These are phyloP conservation scores for Termitomyces sp. DNA, from an alignment of 768 basidiomycete genomes.

Conservation along the genomic window DNA sequence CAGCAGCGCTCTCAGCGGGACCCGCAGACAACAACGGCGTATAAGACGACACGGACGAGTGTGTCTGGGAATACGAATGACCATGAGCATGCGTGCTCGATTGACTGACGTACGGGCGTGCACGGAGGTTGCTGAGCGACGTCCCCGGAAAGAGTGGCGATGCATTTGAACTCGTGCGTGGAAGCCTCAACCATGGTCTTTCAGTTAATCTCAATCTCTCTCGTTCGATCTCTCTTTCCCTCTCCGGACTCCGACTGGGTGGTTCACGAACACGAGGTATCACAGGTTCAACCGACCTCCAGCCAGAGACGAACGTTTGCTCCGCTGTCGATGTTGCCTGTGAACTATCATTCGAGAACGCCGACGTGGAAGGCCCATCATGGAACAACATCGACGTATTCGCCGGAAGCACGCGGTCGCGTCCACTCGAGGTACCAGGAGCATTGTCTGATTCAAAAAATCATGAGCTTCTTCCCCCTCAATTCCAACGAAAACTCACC, in stretches of 20 bases:
- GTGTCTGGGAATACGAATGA: slow-evolving; percentile 18
- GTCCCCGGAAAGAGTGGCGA: neutral
- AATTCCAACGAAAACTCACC: neutral
- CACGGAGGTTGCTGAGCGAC: neutral
- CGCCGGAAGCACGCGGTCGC: slow-evolving; percentile 2
- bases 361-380: neutral
- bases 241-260: neutral
- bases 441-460: neutral
- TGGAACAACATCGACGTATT: slow-evolving; percentile 7
- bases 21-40: slow-evolving; percentile 23
- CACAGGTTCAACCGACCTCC: neutral
- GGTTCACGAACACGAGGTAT: neutral
- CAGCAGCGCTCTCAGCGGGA: slow-evolving; percentile 38
- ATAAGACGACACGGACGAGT: slow-evolving; percentile 14
- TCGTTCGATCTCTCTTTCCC: neutral
- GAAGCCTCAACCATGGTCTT: neutral
- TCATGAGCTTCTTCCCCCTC: neutral
- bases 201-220: neutral
- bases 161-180: neutral
- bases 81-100: neutral
- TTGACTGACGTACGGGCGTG: slow-evolving; percentile 9
- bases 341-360: neutral
- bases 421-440: neutral
- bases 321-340: neutral
- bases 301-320: neutral